Evolutionary conservation across 345 rosid species (phyloP), one percentile per base, ranked within the genome.

Genomic region (Mercurialis annua): DNA sequence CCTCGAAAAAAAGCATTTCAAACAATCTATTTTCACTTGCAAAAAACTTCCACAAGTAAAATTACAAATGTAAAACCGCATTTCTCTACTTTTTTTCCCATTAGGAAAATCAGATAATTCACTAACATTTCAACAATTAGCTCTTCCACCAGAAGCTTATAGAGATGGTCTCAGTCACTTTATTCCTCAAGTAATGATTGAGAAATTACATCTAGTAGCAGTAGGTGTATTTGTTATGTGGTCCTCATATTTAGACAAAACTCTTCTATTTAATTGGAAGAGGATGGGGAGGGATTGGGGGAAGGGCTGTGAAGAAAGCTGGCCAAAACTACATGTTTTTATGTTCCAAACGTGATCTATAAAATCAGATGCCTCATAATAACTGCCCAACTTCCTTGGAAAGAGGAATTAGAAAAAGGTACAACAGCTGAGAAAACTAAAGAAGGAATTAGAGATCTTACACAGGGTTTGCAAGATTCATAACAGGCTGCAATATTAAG

Each of bases 401-500:
- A 62, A 44, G 11, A 27, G 26, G 8, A 23, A 21, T 8, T 42
- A 31, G 1, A 21, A 20, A 21, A 5, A 49, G 12, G 6, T 27
- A 14, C 4, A 51, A 31, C 20, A 36, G 20, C 16, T 63, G 31
- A 6, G 48, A 47, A 68, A 21, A 34, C 29, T 67, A 60, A 52
- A 71, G 30, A 69, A 14, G 62, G 55, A 46, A 43, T 30, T 12
- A 59, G 16, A 57, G 57, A 72, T 43, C 96, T 82, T 84, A 95
- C 98, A 38, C 82, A 29, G 99, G 96, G 83, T 82, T 85, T 44
- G 92, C 96, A 36, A 95, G 85, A 80, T 80, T 78, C 90, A 92
- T 50, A 65, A 95, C 76, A 70, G 98, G 99, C 81, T 88, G 97
- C 80, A 92, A 26, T 61, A 95, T 92, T 83, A 92, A 80, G 86